phyloP scores from a whole-genome alignment of 495 filamentous ascomycete genomes.

The Hypoxylon lienhwacheense region DNA sequence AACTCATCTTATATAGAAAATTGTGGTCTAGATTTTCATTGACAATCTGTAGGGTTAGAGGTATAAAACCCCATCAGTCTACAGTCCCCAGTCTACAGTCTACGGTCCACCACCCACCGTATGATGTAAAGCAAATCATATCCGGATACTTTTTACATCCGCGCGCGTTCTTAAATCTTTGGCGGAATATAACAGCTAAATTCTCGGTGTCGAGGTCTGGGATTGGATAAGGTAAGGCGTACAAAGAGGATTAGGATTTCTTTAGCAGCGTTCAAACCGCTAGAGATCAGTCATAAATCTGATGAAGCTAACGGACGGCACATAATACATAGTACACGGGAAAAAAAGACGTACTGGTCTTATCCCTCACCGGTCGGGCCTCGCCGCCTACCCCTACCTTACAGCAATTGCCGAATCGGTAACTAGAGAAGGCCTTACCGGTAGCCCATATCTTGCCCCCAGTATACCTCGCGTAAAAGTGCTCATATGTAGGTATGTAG shows the following conservation, averaged over 20 bases:
- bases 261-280: constrained; percentile 6
- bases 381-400: constrained; percentile 32
- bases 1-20: too few relatives aligned
- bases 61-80: constrained; percentile 25
- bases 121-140: constrained; percentile 16
- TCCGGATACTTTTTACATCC: constrained; percentile 25
- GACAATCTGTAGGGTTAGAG: too few relatives aligned
- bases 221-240: constrained; percentile 33
- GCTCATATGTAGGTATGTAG: constrained; percentile 30
- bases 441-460: constrained; percentile 7
- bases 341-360: constrained; percentile 32
- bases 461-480: constrained; percentile 28
- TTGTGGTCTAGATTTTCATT: too few relatives aligned
- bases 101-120: too few relatives aligned
- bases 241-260: constrained; percentile 27
- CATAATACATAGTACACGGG: too few relatives aligned
- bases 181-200: constrained; percentile 18
- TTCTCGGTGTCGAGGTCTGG: constrained; percentile 23
- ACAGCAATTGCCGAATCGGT: constrained; percentile 33
- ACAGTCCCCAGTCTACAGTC: too few relatives aligned
- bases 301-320: constrained; percentile 32
- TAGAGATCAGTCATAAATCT: constrained; percentile 28
- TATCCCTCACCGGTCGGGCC: constrained; percentile 35
- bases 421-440: constrained; percentile 23
- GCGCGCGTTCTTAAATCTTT: constrained; percentile 14